Percentiles rank a stretch among this genome's conserved stretches.
Evolutionary conservation across 2,329 filamentous ascomycete species (phyloP).

Genomic region (Xylariaceae sp.): DNA sequence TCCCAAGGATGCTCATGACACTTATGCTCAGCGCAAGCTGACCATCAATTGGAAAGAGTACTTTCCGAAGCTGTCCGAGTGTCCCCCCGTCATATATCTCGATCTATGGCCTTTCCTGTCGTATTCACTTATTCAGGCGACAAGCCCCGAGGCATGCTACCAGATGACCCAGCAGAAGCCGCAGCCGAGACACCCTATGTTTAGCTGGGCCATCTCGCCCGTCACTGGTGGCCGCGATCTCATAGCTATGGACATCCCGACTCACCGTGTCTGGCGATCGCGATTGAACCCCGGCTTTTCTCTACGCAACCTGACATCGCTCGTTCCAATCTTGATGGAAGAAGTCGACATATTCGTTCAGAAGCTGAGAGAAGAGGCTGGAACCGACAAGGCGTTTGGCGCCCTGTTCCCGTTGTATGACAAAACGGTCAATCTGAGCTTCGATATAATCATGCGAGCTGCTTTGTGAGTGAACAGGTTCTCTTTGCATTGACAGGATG

Average conservation of each 20-base stretch:
- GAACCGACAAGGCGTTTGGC: constrained; percentile 4
- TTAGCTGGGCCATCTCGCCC: constrained; percentile 8
- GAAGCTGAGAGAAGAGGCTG: constrained; percentile 5
- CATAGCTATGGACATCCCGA: constrained; percentile 1
- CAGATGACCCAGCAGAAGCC: constrained; percentile 13
- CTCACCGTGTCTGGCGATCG: constrained; percentile 11
- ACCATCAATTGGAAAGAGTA: constrained; percentile 5
- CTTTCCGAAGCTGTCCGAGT: constrained; percentile 10
- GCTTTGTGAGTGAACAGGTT: constrained; percentile 13
- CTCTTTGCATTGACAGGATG: neutral
- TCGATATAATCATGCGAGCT: constrained; percentile 16
- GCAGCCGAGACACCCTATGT: constrained; percentile 12
- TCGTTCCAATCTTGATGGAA: constrained; percentile 3
- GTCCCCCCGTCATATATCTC: constrained; percentile 19
- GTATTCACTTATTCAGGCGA: constrained; percentile 10
- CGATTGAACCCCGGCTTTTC: constrained; percentile 16
- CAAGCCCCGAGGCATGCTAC: constrained; percentile 6
- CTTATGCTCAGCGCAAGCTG: neutral
- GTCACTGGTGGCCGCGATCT: constrained; percentile 13
- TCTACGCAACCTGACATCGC: neutral
- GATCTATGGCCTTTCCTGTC: constrained; percentile 22
- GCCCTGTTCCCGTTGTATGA: constrained; percentile 14
- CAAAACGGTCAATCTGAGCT: constrained; percentile 9
- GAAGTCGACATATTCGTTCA: constrained; percentile 14
- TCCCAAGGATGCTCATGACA: constrained; percentile 3